Percentiles rank a stretch among this genome's conserved stretches.
Evolutionary conservation across 2,329 filamentous ascomycete species (phyloP).

Genomic region (Fusarium sp.): DNA sequence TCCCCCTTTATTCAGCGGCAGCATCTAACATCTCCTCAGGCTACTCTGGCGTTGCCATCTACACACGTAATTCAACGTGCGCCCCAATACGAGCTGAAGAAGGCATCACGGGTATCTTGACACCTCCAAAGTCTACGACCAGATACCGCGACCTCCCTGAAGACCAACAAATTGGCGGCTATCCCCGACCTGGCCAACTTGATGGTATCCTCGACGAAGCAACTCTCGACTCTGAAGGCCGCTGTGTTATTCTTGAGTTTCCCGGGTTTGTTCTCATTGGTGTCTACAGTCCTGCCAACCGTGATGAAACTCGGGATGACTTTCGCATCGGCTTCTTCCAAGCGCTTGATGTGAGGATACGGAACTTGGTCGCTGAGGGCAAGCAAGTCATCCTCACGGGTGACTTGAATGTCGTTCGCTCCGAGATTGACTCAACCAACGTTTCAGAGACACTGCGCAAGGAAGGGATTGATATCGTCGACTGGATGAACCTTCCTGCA

Average conservation of each 20-base stretch:
- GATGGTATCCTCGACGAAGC: slow-evolving; percentile 72
- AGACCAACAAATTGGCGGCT: slow-evolving; percentile 86
- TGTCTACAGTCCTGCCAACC: slow-evolving; percentile 90
- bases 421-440: slow-evolving; percentile 80
- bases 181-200: slow-evolving; percentile 78
- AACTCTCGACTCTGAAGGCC: slow-evolving; percentile 87
- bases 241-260: slow-evolving; percentile 92
- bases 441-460: slow-evolving; percentile 78
- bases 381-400: slow-evolving; percentile 89
- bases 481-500: slow-evolving; percentile 78
- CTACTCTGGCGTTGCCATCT: slow-evolving; percentile 95
- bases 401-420: slow-evolving; percentile 83
- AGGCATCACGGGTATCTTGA: slow-evolving; percentile 86
- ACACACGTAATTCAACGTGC: slow-evolving; percentile 88
- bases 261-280: slow-evolving; percentile 94
- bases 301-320: slow-evolving; percentile 83
- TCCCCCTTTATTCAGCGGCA: neutral
- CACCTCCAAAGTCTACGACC: slow-evolving; percentile 75
- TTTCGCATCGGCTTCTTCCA: slow-evolving; percentile 85
- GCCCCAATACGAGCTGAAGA: slow-evolving; percentile 91
- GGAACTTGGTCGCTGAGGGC: slow-evolving; percentile 82
- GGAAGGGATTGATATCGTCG: slow-evolving; percentile 72
- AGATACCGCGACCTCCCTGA: slow-evolving; percentile 80
- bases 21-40: slow-evolving; percentile 61
- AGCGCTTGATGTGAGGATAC: slow-evolving; percentile 82